phyloP scores from a whole-genome alignment of 2,329 filamentous ascomycete genomes.

The Aspergillus caelatus region DNA sequence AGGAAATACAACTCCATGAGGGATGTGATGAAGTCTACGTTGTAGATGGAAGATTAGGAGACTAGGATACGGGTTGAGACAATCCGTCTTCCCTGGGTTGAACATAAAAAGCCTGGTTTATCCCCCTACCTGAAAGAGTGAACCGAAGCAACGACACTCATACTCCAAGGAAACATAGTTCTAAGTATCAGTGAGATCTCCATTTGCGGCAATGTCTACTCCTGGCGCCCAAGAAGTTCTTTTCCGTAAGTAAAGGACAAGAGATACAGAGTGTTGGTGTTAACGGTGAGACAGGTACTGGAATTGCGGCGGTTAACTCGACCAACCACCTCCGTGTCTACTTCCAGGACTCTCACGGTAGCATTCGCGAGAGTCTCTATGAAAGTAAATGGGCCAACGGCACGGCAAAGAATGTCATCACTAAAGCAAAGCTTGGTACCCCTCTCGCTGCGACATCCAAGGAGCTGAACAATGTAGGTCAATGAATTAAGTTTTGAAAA shows the following conservation, averaged over 20 bases:
- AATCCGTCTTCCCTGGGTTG: not conserved
- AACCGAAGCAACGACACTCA: not conserved
- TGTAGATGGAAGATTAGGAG: not conserved
- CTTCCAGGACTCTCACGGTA: constrained; percentile 4
- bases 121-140: not conserved
- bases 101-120: not conserved
- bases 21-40: not conserved
- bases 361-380: constrained; percentile 4
- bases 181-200: not conserved
- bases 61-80: not conserved
- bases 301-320: constrained; percentile 7
- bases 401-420: not conserved
- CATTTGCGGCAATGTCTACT: not conserved
- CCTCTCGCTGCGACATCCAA: constrained; percentile 6
- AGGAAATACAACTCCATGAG: not conserved
- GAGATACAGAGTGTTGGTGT: not conserved
- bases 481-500: no score
- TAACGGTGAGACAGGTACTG: not conserved
- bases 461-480: not conserved
- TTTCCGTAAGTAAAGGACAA: not conserved
- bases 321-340: constrained; percentile 6
- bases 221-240: constrained; percentile 2
- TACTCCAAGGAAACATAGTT: not conserved
- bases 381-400: constrained; percentile 3
- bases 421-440: not conserved